A percentile compares a stretch with the other conserved stretches of the same genome.
These are phyloP conservation scores for Niebla homalea DNA, from an alignment of 495 filamentous ascomycete species.

Conservation along the genomic window DNA sequence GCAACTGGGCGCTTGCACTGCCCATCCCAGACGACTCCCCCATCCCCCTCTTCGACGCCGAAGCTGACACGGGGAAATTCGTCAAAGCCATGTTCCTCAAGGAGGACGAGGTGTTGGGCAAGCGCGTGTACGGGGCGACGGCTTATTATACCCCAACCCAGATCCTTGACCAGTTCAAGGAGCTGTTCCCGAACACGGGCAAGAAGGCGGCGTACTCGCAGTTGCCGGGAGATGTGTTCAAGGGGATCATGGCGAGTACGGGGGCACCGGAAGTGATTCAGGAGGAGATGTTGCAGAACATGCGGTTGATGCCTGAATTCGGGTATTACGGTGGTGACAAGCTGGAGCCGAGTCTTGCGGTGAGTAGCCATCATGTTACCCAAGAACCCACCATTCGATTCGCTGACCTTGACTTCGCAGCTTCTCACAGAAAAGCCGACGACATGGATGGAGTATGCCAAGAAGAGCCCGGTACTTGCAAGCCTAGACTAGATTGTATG, in stretches of 20 bases:
- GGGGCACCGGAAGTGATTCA: constrained; percentile 22
- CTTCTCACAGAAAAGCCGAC: constrained; percentile 6
- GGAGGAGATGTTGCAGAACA: constrained; percentile 40
- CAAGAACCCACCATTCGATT: not conserved
- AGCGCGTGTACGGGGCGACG: constrained; percentile 25
- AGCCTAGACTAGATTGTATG: not conserved
- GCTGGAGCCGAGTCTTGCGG: not conserved
- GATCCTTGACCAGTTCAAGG: constrained; percentile 33
- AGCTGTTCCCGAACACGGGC: constrained; percentile 29
- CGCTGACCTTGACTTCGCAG: not conserved
- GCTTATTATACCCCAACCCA: constrained; percentile 33
- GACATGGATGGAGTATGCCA: constrained; percentile 4
- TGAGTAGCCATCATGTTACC: not conserved
- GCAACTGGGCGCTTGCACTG: constrained; percentile 26
- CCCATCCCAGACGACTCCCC: constrained; percentile 25
- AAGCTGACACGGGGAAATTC: constrained; percentile 38
- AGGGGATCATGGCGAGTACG: constrained; percentile 20
- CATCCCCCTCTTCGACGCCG: constrained; percentile 40
- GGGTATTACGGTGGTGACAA: constrained; percentile 31
- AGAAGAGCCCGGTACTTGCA: not conserved
- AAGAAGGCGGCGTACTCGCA: constrained; percentile 29
- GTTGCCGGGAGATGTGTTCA: constrained; percentile 33
- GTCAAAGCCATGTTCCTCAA: constrained; percentile 31
- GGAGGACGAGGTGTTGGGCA: constrained; percentile 5
- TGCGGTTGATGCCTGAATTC: constrained; percentile 30